Percentiles rank a stretch among this genome's conserved stretches.
phyloP scores from a whole-genome alignment of 2,329 filamentous ascomycete species.

The Hymenoscyphus infarciens region DNA sequence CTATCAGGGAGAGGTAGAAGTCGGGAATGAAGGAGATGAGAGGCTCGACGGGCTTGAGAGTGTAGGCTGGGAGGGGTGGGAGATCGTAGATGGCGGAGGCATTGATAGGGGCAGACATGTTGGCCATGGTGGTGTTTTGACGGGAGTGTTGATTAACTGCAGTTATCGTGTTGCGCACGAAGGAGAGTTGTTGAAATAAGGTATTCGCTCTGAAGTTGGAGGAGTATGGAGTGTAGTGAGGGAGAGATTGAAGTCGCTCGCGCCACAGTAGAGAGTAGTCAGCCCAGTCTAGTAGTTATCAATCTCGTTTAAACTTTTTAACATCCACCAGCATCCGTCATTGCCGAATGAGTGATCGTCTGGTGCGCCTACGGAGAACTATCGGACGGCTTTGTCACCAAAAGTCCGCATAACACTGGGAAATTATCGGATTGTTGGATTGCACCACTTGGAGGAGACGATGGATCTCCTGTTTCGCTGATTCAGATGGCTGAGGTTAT shows the following conservation, averaged over 20 bases:
- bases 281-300: constrained; percentile 12
- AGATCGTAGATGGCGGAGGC: constrained; percentile 53
- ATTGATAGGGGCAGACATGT: constrained; percentile 42
- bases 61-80: constrained; percentile 83
- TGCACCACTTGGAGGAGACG: not conserved
- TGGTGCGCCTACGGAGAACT: not conserved
- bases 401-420: not conserved
- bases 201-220: not conserved
- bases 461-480: not conserved
- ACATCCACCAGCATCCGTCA: constrained; percentile 20
- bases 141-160: constrained; percentile 15
- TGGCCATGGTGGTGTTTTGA: constrained; percentile 34
- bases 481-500: not conserved
- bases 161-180: constrained; percentile 36
- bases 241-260: not conserved
- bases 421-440: constrained; percentile 2
- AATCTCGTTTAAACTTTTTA: constrained; percentile 30
- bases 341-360: constrained; percentile 5
- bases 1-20: constrained; percentile 69
- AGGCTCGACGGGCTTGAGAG: constrained; percentile 63
- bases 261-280: constrained; percentile 8
- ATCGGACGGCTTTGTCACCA: constrained; percentile 3
- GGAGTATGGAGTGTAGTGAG: not conserved
- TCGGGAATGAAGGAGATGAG: constrained; percentile 78
- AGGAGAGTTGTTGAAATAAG: constrained; percentile 22